Conservation (phyloP, 768 basidiomycete genomes). For the Xerocomellus amylosporus region DNA sequence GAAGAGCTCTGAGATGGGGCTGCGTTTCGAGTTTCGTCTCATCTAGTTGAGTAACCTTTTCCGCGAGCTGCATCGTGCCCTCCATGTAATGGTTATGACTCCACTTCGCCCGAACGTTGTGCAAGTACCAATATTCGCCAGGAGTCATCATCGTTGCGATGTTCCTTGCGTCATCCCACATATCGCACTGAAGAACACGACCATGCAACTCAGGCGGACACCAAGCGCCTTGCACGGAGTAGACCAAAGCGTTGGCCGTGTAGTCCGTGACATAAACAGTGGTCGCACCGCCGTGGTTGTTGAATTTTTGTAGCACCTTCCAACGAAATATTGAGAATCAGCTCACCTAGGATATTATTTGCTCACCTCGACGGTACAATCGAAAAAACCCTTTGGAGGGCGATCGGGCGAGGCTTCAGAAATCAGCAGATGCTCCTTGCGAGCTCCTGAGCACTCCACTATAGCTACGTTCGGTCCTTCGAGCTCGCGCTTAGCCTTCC, state of each 20-base stretch:
- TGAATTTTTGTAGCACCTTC: slow-evolving; percentile 50
- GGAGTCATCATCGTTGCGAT: slow-evolving; percentile 43
- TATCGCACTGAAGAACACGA: slow-evolving; percentile 50
- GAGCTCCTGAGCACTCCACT: slow-evolving; percentile 8
- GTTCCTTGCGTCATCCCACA: slow-evolving; percentile 53
- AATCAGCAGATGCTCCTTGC: slow-evolving; percentile 46
- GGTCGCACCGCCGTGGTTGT: slow-evolving; percentile 38
- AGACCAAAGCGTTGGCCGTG: slow-evolving; percentile 41
- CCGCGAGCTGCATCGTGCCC: slow-evolving; percentile 46
- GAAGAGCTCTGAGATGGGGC: slow-evolving; percentile 44
- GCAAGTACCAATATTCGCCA: slow-evolving; percentile 51
- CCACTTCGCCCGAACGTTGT: slow-evolving; percentile 48
- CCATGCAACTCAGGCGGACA: slow-evolving; percentile 46
- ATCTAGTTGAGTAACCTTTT: slow-evolving; percentile 46
- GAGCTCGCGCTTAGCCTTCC: slow-evolving; percentile 34
- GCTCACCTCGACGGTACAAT: slow-evolving; percentile 63
- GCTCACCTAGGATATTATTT: background rate
- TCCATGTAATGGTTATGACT: slow-evolving; percentile 44
- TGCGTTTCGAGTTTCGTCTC: slow-evolving; percentile 36
- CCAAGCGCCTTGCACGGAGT: slow-evolving; percentile 40
- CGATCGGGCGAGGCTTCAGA: slow-evolving; percentile 47
- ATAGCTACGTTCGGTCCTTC: slow-evolving; percentile 18
- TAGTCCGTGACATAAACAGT: slow-evolving; percentile 67
- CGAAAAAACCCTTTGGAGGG: slow-evolving; percentile 51
- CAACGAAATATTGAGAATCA: background rate